Conservation (phyloP, 192 early-diverging fungal species). For the Entomortierella lignicola region DNA sequence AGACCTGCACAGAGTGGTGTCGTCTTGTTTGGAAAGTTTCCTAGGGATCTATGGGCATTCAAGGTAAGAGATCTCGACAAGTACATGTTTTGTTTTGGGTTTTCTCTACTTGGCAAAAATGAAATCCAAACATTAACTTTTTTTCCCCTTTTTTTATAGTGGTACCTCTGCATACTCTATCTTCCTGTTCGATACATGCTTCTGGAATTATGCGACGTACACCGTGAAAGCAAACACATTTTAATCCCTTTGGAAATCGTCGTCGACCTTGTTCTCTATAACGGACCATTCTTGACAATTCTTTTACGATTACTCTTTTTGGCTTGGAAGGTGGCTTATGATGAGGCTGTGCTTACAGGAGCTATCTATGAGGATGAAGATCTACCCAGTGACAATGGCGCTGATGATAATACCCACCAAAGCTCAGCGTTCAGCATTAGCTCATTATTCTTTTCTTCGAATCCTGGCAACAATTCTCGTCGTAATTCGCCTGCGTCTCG, state of each 20-base stretch:
- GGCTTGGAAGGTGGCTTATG: conserved; percentile 53
- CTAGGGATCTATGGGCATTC: conserved; percentile 38
- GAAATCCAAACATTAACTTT: background rate
- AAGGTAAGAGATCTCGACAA: conserved; percentile 21
- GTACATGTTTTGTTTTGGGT: background rate
- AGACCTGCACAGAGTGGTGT: conserved; percentile 51
- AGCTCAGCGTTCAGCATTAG: conserved; percentile 4
- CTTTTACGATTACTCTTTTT: conserved; percentile 36
- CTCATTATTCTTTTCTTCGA: conserved; percentile 26
- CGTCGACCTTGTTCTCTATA: conserved; percentile 49
- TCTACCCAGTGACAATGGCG: too few relatives aligned
- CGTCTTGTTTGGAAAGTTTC: conserved; percentile 46
- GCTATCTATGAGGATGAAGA: conserved; percentile 41
- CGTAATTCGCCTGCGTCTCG: background rate
- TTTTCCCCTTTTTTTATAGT: conserved; percentile 16
- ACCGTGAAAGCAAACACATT: conserved; percentile 36
- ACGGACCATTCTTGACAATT: conserved; percentile 39
- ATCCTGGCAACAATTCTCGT: conserved; percentile 7
- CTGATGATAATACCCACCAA: background rate
- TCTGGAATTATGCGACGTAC: conserved; percentile 28
- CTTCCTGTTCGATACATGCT: conserved; percentile 43
- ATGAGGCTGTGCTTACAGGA: conserved; percentile 51
- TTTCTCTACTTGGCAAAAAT: too few relatives aligned
- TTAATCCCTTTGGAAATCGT: conserved; percentile 48
- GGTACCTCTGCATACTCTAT: conserved; percentile 43